Conservation (phyloP, 2,329 filamentous ascomycete genomes). For the Aspergillus oerlinghausenensis region DNA sequence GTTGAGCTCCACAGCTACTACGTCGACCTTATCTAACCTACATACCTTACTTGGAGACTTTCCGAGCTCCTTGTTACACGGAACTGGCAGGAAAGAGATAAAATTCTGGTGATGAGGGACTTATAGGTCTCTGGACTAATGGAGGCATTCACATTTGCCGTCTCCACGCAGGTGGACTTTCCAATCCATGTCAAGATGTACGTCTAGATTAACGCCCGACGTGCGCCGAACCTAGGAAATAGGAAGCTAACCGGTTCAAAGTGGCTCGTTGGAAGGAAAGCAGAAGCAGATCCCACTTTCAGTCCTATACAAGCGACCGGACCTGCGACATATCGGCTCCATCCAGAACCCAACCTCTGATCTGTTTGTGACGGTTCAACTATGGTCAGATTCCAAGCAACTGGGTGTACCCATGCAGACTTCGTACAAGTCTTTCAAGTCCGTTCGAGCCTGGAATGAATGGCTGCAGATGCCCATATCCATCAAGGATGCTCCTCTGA, state of each 20-base stretch:
- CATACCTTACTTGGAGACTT: neutral
- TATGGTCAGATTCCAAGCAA: constrained; percentile 95
- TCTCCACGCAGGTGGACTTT: constrained; percentile 76
- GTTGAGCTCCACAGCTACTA: neutral
- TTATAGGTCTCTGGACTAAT: constrained; percentile 45
- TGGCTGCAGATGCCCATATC: constrained; percentile 86
- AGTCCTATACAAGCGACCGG: constrained; percentile 69
- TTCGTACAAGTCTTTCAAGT: constrained; percentile 84
- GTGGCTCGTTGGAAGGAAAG: constrained; percentile 71
- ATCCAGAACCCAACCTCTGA: constrained; percentile 80
- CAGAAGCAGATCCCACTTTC: constrained; percentile 72
- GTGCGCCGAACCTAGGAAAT: neutral
- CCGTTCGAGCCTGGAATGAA: constrained; percentile 76
- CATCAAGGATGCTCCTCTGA: constrained; percentile 75
- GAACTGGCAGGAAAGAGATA: neutral
- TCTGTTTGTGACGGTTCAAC: constrained; percentile 85
- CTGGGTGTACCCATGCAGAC: constrained; percentile 89
- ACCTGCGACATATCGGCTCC: constrained; percentile 81
- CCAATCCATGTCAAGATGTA: constrained; percentile 63
- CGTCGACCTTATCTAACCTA: neutral
- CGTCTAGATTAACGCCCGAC: constrained; percentile 22
- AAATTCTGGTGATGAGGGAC: neutral
- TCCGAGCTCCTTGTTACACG: neutral
- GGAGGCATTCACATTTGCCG: constrained; percentile 95
- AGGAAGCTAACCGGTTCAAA: constrained; percentile 29